Base-by-base conservation (phyloP, 441 rosid genomes). In the Metrosideros polymorpha region DNA sequence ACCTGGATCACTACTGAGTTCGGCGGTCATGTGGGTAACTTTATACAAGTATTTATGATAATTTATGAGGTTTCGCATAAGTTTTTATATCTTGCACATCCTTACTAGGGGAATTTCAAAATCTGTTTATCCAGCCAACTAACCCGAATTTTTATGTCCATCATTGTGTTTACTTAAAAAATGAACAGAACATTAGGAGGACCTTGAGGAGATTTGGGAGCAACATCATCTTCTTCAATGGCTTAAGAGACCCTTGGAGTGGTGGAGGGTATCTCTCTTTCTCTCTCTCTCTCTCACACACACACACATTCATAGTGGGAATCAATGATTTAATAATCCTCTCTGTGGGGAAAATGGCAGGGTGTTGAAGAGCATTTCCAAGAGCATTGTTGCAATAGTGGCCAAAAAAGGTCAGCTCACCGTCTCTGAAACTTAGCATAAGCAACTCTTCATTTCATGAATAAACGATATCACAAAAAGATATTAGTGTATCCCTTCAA, bases 231-330 rank as follows among this genome's bases (percentile, higher is more conserved):
- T 91, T 94, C 94, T 93, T 92, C 82, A 94, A 95, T 90, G 98
- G 96, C 52, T 85, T 94, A 85, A 91, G 95, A 90, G 96, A 94
- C 84, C 98, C 98, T 76, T 93, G 96, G 98, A 95, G 95, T 66
- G 95, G 93, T 57, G 98, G 96, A 87, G 96, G 95, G 95, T n/a
- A 3, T 56, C 12, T 52, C 30, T 57, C 50, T 15, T 43, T 45
- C 5, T 22, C 4, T 25, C 15, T 53, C n/a, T 56, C 9, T 55
- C 32, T 84, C 12, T 6, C 8, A 8, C 14, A 13, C 14, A 50
- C 54, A 13, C 53, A 25, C 14, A 12, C 39, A 25, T 6, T 6
- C 9, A 5, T 25, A 12, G 5, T 18, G 7, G 49, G 52, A 32
- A 49, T n/a, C 22, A 3, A 52, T 56, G 30, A 9, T 12, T 42